Base-by-base conservation (phyloP, 768 basidiomycete species). In the Tylopilus rubrobrunneus region DNA sequence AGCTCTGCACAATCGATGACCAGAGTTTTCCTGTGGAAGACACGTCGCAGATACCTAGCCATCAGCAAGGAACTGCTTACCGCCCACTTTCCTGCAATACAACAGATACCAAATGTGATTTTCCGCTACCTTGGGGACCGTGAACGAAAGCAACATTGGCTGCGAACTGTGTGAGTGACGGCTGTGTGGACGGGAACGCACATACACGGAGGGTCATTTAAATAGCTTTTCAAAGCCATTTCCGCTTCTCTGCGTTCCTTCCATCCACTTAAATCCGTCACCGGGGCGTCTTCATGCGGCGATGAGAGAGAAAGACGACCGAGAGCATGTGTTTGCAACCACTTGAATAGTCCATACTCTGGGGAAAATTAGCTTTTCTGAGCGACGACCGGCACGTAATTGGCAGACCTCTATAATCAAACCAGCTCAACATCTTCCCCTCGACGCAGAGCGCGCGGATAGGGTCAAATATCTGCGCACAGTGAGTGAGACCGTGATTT, bases 71-170 rank as follows among this genome's bases (percentile, higher is more conserved):
- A 69, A 50, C n/a, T n/a, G n/a, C n/a, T n/a, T 58, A 80, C 85
- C 86, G 74, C n/a, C 71, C 73, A 15, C 70, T 72, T 6, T 84
- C 77, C 44, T 77, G 72, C 46, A 90, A 70, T 29, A 85, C 68
- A 3, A 71, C 60, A n/a, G 78, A 64, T 7, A 91, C 62, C 77
- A 92, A 78, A 11, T 72, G 73, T 3, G 77, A 76, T 65, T 92
- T 92, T 3, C 91, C 90, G 59, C 87, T 89, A n/a, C 90, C 90
- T 65, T 89, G 86, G 5, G 90, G 90, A 5, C 90, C 90, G 56
- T 91, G 85, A 8, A 93, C 68, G 62, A 93, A 90, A 11, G 85
- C 80, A 29, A 91, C 73, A 1, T 87, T 88, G n/a, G 69, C 89
- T 89, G 59, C 41, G 40, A 50, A 39, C 37, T 44, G 15, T 46